These are phyloP conservation scores for Mycena leptocephala DNA, from an alignment of 768 basidiomycete species.

Conservation along the genomic window DNA sequence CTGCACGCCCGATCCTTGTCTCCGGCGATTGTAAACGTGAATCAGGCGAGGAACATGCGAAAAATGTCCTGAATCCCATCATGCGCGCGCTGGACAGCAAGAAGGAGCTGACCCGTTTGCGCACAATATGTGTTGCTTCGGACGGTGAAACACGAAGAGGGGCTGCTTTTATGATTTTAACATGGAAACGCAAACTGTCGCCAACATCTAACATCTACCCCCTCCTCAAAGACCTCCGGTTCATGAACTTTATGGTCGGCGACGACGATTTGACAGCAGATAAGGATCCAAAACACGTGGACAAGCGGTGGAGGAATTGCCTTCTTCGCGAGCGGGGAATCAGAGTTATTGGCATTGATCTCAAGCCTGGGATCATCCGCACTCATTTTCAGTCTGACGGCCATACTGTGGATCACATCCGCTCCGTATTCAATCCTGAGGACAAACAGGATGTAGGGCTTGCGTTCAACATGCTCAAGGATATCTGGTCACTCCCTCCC, in stretches of 20 bases:
- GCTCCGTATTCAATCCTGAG: conserved; percentile 44
- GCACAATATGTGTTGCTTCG: conserved; percentile 41
- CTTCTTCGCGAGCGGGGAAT: conserved; percentile 45
- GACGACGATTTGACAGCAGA: background rate
- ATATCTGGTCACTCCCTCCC: conserved; percentile 45
- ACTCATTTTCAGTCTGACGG: conserved; percentile 39
- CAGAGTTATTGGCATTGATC: conserved; percentile 37
- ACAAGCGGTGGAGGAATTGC: conserved; percentile 50
- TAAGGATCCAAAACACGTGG: conserved; percentile 47
- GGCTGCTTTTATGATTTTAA: conserved; percentile 36
- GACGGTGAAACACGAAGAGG: conserved; percentile 45
- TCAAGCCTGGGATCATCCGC: conserved; percentile 42
- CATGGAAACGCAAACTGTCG: conserved; percentile 22
- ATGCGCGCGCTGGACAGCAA: background rate
- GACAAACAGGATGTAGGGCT: conserved; percentile 53
- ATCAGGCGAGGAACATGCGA: conserved; percentile 40
- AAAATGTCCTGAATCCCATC: conserved; percentile 13
- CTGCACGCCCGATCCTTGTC: conserved; percentile 42
- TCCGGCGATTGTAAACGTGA: conserved; percentile 51
- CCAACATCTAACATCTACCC: conserved; percentile 28
- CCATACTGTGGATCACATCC: conserved; percentile 13
- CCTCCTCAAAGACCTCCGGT: conserved; percentile 33
- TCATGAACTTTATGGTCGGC: conserved; percentile 11
- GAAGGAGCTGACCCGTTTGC: conserved; percentile 28
- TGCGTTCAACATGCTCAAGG: conserved; percentile 43